phyloP scores from a whole-genome alignment of 2,329 filamentous ascomycete species.

The Fusarium tjaetaba region DNA sequence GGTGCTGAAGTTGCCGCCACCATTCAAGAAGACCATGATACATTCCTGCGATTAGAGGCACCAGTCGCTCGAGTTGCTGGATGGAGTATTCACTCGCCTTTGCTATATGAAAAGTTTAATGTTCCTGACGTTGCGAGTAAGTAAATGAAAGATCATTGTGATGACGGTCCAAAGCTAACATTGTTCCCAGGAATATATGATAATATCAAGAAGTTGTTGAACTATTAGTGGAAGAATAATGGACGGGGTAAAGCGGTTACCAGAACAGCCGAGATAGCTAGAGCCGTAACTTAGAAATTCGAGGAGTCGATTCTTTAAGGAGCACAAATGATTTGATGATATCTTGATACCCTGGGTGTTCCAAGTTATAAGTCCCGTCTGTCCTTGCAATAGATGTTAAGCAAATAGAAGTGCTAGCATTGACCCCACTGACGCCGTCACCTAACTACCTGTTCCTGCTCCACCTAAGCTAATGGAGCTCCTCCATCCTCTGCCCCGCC shows the following conservation, averaged over 20 bases:
- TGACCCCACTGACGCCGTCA: conserved; percentile 21
- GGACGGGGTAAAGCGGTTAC: neutral
- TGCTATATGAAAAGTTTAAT: conserved; percentile 83
- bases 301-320: neutral
- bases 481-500: conserved; percentile 38
- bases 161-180: conserved; percentile 9
- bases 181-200: conserved; percentile 71
- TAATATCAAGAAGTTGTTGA: conserved; percentile 71
- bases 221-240: conserved; percentile 55
- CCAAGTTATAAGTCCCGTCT: neutral
- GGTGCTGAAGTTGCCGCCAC: conserved; percentile 90
- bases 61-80: conserved; percentile 86
- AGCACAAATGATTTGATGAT: neutral
- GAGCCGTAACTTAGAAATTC: neutral
- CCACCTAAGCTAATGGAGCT: conserved; percentile 35
- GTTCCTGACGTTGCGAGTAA: conserved; percentile 87
- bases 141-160: conserved; percentile 50
- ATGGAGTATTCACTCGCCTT: conserved; percentile 86
- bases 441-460: conserved; percentile 10
- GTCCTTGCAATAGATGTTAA: neutral
- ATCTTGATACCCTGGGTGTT: neutral
- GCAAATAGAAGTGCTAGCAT: neutral
- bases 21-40: conserved; percentile 79
- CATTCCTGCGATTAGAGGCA: conserved; percentile 85
- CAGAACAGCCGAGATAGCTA: neutral